These are phyloP conservation scores for Micractinium conductrix DNA, from an alignment of 139 green algal species.

Conservation along the genomic window DNA sequence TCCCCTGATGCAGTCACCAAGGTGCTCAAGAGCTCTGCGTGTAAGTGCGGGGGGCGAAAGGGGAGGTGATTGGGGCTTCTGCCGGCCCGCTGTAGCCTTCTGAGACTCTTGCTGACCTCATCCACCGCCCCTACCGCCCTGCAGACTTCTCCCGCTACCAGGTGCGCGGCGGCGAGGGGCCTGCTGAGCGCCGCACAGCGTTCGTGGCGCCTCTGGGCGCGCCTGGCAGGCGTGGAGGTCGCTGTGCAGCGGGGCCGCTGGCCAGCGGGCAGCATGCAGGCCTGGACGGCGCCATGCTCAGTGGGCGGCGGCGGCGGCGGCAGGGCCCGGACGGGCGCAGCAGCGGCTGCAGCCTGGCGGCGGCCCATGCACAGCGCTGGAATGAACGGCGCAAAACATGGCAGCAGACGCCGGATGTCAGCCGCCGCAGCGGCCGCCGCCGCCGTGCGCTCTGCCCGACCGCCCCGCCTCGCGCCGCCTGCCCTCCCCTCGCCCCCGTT, in stretches of 20 bases:
- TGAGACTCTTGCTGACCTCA: not conserved
- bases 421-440: not conserved
- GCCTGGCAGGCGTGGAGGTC: not conserved
- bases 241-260: not conserved
- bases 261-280: not conserved
- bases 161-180: conserved; percentile 1
- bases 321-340: not conserved
- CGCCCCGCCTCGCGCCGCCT: not conserved
- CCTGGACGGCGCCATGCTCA: not conserved
- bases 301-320: not conserved
- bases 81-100: not conserved
- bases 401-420: not conserved
- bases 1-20: conserved; percentile 22
- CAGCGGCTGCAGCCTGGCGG: not conserved
- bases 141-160: conserved; percentile 43
- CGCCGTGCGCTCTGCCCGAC: not conserved
- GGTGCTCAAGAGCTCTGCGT: conserved; percentile 25
- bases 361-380: not conserved
- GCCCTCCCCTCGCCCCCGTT: not conserved
- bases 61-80: not conserved
- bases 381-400: not conserved
- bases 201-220: too few species aligned
- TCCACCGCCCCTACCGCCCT: not conserved
- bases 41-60: conserved; percentile 13
- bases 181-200: not conserved